Conservation (phyloP, 164 flowering plant genomes). For the Vitis rotundifolia region DNA sequence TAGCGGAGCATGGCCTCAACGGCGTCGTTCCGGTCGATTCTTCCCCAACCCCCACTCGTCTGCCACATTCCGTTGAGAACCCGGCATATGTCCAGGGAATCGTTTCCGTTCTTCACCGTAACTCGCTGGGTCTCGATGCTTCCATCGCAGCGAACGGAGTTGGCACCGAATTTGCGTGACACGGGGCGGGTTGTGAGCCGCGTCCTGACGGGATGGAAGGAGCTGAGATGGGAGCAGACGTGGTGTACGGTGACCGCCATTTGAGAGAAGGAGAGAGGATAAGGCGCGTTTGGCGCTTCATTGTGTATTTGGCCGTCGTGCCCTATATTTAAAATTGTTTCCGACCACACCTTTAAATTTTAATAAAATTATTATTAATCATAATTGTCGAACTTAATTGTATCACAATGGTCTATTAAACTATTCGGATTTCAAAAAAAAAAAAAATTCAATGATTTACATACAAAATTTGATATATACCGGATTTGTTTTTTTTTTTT, state of each 20-base stretch:
- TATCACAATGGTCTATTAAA: too few species aligned
- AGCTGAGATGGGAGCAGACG: conserved; percentile 6
- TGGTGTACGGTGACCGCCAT: conserved; percentile 14
- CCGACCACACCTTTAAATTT: too few species aligned
- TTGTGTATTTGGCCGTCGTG: too few species aligned
- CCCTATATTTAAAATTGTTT: too few species aligned
- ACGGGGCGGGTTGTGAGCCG: neutral
- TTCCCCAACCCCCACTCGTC: conserved; percentile 95
- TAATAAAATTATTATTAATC: too few species aligned
- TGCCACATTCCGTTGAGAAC: conserved; percentile 98
- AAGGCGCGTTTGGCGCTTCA: conserved; percentile 1
- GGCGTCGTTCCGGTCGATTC: conserved; percentile 77
- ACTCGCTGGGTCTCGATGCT: conserved; percentile 25
- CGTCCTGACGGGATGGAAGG: conserved; percentile 12
- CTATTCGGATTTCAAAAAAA: too few species aligned
- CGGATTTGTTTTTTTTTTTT: too few species aligned
- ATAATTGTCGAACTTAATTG: too few species aligned
- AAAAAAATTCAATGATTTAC: too few species aligned
- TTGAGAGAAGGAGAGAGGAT: conserved; percentile 1
- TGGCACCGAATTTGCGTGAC: conserved; percentile 6
- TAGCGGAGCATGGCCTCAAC: conserved; percentile 88
- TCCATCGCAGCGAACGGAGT: conserved; percentile 28
- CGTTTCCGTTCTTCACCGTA: conserved; percentile 64
- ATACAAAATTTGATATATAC: too few species aligned
- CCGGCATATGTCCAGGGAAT: conserved; percentile 78